Evolutionary conservation across 768 basidiomycete species (phyloP).

Genomic region (Chalciporus pseudorubinellus): DNA sequence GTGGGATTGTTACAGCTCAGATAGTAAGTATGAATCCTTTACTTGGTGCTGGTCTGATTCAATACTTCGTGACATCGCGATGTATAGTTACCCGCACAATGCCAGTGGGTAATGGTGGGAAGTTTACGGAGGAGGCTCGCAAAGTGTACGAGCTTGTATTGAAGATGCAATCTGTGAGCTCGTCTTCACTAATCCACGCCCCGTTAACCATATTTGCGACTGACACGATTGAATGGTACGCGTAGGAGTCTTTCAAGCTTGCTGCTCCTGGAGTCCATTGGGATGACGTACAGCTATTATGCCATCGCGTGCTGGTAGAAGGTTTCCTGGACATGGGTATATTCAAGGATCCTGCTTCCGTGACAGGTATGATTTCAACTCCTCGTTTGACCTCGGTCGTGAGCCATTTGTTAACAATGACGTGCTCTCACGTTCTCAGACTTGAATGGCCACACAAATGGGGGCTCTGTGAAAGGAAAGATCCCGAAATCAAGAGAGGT

Average conservation of each 20-base stretch:
- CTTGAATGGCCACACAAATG: no score
- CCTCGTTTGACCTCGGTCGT: no score
- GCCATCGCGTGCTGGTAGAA: constrained; percentile 77
- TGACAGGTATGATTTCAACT: constrained; percentile 10
- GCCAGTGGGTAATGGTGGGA: constrained; percentile 92
- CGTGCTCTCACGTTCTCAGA: no score
- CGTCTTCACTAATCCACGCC: not conserved
- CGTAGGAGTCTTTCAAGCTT: constrained; percentile 67
- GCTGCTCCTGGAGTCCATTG: constrained; percentile 82
- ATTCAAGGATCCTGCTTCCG: constrained; percentile 64
- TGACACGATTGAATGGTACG: not conserved
- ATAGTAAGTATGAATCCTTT: constrained; percentile 44
- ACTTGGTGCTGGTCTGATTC: not conserved
- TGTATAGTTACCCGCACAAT: constrained; percentile 73
- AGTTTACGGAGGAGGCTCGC: constrained; percentile 76
- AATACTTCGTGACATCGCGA: constrained; percentile 36
- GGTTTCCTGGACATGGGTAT: constrained; percentile 85
- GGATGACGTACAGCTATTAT: constrained; percentile 83
- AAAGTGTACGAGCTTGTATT: constrained; percentile 86
- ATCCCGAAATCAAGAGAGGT: constrained; percentile 12
- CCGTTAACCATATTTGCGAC: no score
- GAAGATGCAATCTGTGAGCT: constrained; percentile 79
- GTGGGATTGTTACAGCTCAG: constrained; percentile 66
- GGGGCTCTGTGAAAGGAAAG: no score
- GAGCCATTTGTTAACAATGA: no score